A percentile compares a stretch with the other conserved stretches of the same genome.
These are phyloP conservation scores for Nannochloropsis granulata DNA, from an alignment of 108 stramenopile genomes.

Conservation along the genomic window DNA sequence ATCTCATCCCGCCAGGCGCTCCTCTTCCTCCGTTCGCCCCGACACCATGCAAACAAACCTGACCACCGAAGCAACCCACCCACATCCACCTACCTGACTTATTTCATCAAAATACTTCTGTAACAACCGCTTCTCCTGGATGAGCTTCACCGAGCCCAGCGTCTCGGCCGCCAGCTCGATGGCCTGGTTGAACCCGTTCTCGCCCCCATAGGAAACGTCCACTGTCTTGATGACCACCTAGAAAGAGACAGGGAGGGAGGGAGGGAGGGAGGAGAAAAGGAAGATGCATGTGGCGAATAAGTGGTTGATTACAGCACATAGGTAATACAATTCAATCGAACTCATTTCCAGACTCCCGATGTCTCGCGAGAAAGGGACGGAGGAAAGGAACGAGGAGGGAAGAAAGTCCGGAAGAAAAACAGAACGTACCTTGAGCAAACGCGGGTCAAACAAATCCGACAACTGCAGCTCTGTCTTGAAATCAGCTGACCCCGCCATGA, in stretches of 20 bases:
- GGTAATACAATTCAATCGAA: too few species aligned
- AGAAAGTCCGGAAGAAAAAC: background rate
- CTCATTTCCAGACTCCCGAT: too few species aligned
- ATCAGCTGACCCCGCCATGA: slow-evolving; percentile 93
- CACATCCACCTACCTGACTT: slow-evolving; percentile 37
- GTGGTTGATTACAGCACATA: too few species aligned
- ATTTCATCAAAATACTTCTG: slow-evolving; percentile 98
- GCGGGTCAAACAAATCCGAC: slow-evolving; percentile 84
- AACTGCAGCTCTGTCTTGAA: slow-evolving; percentile 83
- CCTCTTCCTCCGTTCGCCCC: too few species aligned
- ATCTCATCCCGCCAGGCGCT: too few species aligned
- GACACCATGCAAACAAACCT: background rate
- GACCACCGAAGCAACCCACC: background rate
- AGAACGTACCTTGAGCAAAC: slow-evolving; percentile 41
- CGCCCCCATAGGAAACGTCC: slow-evolving; percentile 92
- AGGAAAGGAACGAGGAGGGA: too few species aligned
- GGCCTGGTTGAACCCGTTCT: slow-evolving; percentile 97
- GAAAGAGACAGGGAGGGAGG: background rate
- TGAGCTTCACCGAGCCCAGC: slow-evolving; percentile 86
- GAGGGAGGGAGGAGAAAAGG: background rate
- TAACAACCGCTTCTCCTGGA: slow-evolving; percentile 95
- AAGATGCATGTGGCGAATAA: too few species aligned
- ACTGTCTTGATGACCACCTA: slow-evolving; percentile 94
- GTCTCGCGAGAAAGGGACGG: too few species aligned
- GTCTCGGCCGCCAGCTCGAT: slow-evolving; percentile 88